Conservation (phyloP, 2,329 filamentous ascomycete genomes). For the Phialophora tarda region DNA sequence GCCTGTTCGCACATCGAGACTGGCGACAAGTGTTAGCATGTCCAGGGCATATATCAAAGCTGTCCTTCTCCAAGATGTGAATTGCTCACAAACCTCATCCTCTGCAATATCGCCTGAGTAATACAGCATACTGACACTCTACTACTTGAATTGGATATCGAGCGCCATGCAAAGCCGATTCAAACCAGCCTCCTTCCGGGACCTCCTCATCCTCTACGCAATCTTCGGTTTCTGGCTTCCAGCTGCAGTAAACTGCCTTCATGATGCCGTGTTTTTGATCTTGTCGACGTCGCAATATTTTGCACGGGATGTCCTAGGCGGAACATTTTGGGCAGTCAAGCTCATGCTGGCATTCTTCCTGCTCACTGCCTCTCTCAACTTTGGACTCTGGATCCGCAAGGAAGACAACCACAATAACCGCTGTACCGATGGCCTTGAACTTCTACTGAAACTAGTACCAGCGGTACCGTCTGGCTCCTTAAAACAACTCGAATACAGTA, state of each 20-base stretch:
- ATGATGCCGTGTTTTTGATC: not conserved
- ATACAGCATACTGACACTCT: not conserved
- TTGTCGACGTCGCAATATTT: not conserved
- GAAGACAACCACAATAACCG: not conserved
- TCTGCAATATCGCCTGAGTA: not conserved
- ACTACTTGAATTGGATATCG: not conserved
- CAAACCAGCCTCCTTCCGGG: not conserved
- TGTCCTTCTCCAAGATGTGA: not conserved
- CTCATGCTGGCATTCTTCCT: not conserved
- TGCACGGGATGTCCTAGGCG: not conserved
- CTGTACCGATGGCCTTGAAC: not conserved
- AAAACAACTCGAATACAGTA: not conserved
- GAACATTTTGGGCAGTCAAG: not conserved
- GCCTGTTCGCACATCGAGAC: not conserved
- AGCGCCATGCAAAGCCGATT: not conserved
- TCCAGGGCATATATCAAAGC: conserved; percentile 1
- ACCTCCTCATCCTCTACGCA: conserved; percentile 9
- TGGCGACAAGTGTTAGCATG: not conserved
- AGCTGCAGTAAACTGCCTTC: not conserved
- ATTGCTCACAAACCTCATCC: not conserved
- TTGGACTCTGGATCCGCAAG: not conserved
- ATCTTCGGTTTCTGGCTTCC: not conserved
- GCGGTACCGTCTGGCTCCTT: too few species aligned
- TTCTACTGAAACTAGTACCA: not conserved
- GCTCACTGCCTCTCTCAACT: not conserved